These are phyloP conservation scores for Cercospora brassicicola DNA, from an alignment of 2,329 filamentous ascomycete genomes.

Conservation along the genomic window DNA sequence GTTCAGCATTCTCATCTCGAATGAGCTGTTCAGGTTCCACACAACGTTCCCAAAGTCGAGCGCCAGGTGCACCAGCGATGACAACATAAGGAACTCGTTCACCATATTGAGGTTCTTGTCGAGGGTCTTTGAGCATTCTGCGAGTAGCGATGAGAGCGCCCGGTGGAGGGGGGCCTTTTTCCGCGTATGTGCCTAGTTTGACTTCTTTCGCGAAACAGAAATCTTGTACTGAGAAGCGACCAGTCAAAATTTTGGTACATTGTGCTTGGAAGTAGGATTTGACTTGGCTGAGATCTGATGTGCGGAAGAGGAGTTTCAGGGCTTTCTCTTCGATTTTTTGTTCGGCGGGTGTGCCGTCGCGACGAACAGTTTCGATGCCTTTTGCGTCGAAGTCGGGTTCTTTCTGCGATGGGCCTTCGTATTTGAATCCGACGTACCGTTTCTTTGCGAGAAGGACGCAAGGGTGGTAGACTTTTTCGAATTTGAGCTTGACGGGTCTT, in stretches of 20 bases:
- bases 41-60: slow-evolving; percentile 82
- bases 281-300: slow-evolving; percentile 81
- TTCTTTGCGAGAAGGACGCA: slow-evolving; percentile 95
- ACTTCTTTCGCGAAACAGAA: slow-evolving; percentile 96
- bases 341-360: slow-evolving; percentile 91
- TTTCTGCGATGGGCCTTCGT: slow-evolving; percentile 72
- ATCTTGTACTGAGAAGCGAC: slow-evolving; percentile 84
- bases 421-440: slow-evolving; percentile 97
- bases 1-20: slow-evolving; percentile 70
- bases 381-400: slow-evolving; percentile 95
- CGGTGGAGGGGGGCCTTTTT: slow-evolving; percentile 75
- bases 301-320: slow-evolving; percentile 84
- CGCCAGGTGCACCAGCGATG: slow-evolving; percentile 80
- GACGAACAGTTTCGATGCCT: slow-evolving; percentile 93
- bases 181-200: slow-evolving; percentile 82
- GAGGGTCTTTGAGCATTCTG: slow-evolving; percentile 80
- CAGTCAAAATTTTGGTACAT: slow-evolving; percentile 88
- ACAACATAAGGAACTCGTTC: slow-evolving; percentile 95
- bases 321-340: slow-evolving; percentile 96
- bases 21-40: slow-evolving; percentile 83
- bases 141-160: slow-evolving; percentile 86
- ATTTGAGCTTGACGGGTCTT: slow-evolving; percentile 89
- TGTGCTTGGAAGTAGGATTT: slow-evolving; percentile 88
- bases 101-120: slow-evolving; percentile 88
- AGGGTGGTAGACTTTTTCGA: slow-evolving; percentile 97